These are phyloP conservation scores for Ceratobasidium sp. DNA, from an alignment of 1,284 basidiomycete genomes.

Conservation along the genomic window DNA sequence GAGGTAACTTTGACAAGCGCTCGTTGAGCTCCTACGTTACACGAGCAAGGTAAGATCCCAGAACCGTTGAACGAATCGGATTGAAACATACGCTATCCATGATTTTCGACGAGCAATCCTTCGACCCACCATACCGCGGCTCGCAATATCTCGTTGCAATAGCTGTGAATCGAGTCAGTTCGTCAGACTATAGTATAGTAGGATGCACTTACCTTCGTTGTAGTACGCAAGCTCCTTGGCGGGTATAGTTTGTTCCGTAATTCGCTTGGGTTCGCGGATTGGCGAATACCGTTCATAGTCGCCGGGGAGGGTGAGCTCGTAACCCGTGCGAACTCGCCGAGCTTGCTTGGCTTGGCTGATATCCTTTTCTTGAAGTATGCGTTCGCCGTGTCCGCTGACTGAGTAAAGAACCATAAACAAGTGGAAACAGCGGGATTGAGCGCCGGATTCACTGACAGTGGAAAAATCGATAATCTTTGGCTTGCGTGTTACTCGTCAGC, in stretches of 20 bases:
- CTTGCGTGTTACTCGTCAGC: neutral
- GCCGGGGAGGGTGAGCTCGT: neutral
- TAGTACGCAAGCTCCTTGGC: constrained; percentile 12
- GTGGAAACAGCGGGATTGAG: neutral
- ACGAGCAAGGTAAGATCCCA: neutral
- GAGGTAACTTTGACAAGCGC: neutral
- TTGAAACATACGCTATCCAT: neutral
- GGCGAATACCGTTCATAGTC: neutral
- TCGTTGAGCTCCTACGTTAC: constrained; percentile 8
- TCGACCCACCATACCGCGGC: neutral
- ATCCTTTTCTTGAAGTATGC: neutral
- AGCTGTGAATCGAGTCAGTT: neutral
- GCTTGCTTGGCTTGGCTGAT: neutral
- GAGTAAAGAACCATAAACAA: neutral
- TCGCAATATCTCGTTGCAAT: constrained; percentile 5
- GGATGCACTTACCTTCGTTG: constrained; percentile 10
- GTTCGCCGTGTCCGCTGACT: constrained; percentile 25
- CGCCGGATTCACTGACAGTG: constrained; percentile 5
- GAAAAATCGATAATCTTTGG: constrained; percentile 10
- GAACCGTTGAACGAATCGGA: neutral
- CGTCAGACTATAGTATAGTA: neutral
- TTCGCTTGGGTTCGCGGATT: neutral
- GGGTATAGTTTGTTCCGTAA: constrained; percentile 11
- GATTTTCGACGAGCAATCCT: neutral
- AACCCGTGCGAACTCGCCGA: neutral